phyloP scores from a whole-genome alignment of 2,329 filamentous ascomycete genomes.

The Lithohypha guttulata region DNA sequence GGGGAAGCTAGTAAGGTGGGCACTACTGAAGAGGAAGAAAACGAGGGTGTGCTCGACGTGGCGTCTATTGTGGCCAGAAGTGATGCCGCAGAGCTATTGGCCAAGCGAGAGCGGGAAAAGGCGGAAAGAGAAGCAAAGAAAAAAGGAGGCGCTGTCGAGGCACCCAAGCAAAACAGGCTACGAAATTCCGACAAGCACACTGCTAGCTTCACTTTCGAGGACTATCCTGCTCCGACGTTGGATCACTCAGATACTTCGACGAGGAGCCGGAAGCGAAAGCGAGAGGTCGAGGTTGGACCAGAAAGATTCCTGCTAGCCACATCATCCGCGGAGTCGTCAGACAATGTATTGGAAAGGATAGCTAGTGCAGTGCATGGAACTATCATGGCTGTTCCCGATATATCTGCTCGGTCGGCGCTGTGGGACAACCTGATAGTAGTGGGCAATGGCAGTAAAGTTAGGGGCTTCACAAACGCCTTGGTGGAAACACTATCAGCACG shows the following conservation, averaged over 20 bases:
- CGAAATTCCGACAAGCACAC: constrained; percentile 50
- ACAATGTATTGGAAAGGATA: constrained; percentile 69
- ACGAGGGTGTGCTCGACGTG: constrained; percentile 54
- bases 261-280: constrained; percentile 35
- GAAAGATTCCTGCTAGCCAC: constrained; percentile 52
- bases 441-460: constrained; percentile 66
- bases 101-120: constrained; percentile 54
- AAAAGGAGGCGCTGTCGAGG: constrained; percentile 38
- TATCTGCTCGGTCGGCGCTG: constrained; percentile 70
- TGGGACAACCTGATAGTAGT: constrained; percentile 92
- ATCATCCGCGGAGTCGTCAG: constrained; percentile 30
- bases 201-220: constrained; percentile 51
- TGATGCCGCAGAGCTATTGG: constrained; percentile 52
- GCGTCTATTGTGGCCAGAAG: constrained; percentile 54
- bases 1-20: constrained; percentile 46
- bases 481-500: constrained; percentile 67
- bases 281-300: constrained; percentile 51
- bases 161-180: constrained; percentile 40
- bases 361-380: constrained; percentile 74
- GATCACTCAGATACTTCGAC: constrained; percentile 37
- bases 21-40: constrained; percentile 34
- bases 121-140: constrained; percentile 44
- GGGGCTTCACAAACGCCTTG: constrained; percentile 78
- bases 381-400: constrained; percentile 71
- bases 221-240: constrained; percentile 45